phyloP scores from a whole-genome alignment of 306 rosid genomes.

The Cucumis sativus region DNA sequence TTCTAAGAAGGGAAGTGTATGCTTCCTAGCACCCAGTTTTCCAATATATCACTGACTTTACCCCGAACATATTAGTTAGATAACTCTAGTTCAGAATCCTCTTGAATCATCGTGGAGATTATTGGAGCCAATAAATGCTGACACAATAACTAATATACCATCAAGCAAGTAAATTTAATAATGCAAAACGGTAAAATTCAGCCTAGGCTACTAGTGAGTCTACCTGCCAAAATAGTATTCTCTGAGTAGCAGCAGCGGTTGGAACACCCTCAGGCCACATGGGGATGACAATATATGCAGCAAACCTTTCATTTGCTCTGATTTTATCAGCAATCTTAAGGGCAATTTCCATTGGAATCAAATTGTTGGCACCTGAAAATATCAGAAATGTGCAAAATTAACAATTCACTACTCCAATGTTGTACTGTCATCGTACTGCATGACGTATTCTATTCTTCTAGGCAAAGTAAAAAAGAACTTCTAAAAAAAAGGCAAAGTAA shows the following conservation, averaged over 20 bases:
- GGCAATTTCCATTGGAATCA: conserved; percentile 96
- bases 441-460: neutral
- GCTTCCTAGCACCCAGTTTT: neutral
- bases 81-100: neutral
- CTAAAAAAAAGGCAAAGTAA: neutral
- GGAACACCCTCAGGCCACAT: conserved; percentile 99
- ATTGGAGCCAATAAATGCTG: neutral
- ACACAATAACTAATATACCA: neutral
- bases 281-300: conserved; percentile 84
- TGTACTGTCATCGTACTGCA: neutral
- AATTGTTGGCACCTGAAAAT: conserved; percentile 84
- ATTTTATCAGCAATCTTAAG: conserved; percentile 86
- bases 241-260: conserved; percentile 76
- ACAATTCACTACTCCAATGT: neutral
- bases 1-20: neutral
- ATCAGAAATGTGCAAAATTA: conserved; percentile 9
- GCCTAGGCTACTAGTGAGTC: conserved; percentile 12
- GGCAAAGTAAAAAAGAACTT: neutral
- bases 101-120: neutral
- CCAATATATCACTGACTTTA: neutral
- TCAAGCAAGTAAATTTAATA: neutral
- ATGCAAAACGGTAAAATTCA: neutral
- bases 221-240: conserved; percentile 99
- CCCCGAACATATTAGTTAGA: neutral
- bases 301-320: conserved; percentile 82